Conservation (phyloP, 352 stramenopile species). For the Globisporangium yorkense region DNA sequence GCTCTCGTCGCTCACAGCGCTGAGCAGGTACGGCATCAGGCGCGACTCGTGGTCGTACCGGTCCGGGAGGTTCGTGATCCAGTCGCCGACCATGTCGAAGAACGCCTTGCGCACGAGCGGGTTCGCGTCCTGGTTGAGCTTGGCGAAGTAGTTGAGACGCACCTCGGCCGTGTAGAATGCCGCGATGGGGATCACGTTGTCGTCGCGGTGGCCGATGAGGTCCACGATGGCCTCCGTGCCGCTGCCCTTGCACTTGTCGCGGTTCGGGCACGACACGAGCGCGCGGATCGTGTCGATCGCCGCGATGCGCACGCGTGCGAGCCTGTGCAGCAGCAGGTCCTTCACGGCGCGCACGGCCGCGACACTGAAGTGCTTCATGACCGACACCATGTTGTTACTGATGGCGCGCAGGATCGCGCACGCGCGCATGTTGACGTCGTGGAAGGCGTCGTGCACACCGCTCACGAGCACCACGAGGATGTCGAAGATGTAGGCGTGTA, state of each 20-base stretch:
- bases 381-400: slow-evolving; percentile 76
- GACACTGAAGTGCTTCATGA: slow-evolving; percentile 93
- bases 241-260: slow-evolving; percentile 91
- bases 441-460: slow-evolving; percentile 84
- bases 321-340: slow-evolving; percentile 84
- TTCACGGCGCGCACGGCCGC: slow-evolving; percentile 82
- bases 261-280: slow-evolving; percentile 81
- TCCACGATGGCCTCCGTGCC: slow-evolving; percentile 93
- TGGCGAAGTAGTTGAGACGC: slow-evolving; percentile 91
- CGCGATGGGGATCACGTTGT: slow-evolving; percentile 93
- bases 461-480: slow-evolving; percentile 60
- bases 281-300: slow-evolving; percentile 76
- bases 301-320: slow-evolving; percentile 85
- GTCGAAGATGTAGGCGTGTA: slow-evolving; percentile 81
- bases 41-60: slow-evolving; percentile 92
- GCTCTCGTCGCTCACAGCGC: slow-evolving; percentile 75
- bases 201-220: slow-evolving; percentile 91
- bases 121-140: slow-evolving; percentile 86
- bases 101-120: slow-evolving; percentile 73
- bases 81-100: slow-evolving; percentile 86
- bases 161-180: slow-evolving; percentile 92
- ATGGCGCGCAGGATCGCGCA: slow-evolving; percentile 44
- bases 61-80: slow-evolving; percentile 89
- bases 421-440: slow-evolving; percentile 74
- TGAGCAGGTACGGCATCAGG: slow-evolving; percentile 93